phyloP scores from a whole-genome alignment of 2,329 filamentous ascomycete species.

The Exophiala xenobiotica region DNA sequence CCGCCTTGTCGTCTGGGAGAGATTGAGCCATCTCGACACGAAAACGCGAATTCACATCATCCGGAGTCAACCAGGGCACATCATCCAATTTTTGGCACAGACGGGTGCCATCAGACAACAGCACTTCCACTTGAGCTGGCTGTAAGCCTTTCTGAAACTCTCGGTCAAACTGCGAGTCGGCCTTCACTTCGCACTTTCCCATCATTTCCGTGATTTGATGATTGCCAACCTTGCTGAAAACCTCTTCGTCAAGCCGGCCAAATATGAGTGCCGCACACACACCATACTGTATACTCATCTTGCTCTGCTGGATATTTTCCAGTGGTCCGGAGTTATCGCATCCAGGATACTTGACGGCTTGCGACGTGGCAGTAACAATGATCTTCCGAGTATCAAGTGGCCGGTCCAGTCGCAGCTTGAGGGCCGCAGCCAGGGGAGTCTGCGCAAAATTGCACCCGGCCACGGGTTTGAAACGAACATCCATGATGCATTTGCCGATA shows the following conservation, averaged over 20 bases:
- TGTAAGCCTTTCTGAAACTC: slow-evolving; percentile 8
- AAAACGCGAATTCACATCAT: slow-evolving; percentile 9
- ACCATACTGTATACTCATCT: slow-evolving; percentile 15
- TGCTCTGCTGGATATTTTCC: background rate
- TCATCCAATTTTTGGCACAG: slow-evolving; percentile 1
- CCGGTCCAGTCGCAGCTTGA: no score
- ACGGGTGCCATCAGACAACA: slow-evolving; percentile 1
- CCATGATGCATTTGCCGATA: slow-evolving; percentile 6
- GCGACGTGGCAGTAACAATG: slow-evolving; percentile 2
- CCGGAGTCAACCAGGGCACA: slow-evolving; percentile 13
- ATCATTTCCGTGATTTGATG: slow-evolving; percentile 4
- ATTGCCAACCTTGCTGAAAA: slow-evolving; percentile 1
- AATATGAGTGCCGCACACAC: slow-evolving; percentile 1
- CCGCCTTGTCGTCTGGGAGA: background rate
- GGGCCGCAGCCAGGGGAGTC: slow-evolving; percentile 10
- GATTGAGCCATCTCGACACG: background rate
- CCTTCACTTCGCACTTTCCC: background rate
- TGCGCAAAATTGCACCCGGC: slow-evolving; percentile 20
- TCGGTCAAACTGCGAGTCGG: slow-evolving; percentile 8
- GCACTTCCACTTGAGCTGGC: slow-evolving; percentile 14
- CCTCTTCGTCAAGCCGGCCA: slow-evolving; percentile 11
- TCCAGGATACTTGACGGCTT: slow-evolving; percentile 6
- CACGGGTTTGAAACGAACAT: slow-evolving; percentile 16
- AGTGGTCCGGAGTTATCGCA: slow-evolving; percentile 8
- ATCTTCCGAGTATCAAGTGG: no score